These are phyloP conservation scores for Metschnikowia dekortorum DNA, from an alignment of 805 yeast species.

Conservation along the genomic window DNA sequence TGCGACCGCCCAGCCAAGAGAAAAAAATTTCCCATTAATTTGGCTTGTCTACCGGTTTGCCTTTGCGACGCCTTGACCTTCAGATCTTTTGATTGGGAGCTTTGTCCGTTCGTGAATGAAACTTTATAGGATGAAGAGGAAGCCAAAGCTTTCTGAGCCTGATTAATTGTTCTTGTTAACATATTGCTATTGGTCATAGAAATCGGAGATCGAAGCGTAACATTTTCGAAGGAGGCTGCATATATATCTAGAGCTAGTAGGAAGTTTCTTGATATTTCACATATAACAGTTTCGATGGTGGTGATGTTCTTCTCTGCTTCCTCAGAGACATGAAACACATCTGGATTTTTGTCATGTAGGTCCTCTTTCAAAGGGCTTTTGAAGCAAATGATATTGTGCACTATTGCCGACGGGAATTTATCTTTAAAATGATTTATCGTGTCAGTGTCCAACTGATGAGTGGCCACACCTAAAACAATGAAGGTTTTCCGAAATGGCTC, in stretches of 20 bases:
- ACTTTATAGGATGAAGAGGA: constrained; percentile 38
- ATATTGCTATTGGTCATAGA: constrained; percentile 50
- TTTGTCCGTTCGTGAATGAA: constrained; percentile 20
- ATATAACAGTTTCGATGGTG: constrained; percentile 56
- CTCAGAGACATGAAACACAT: constrained; percentile 22
- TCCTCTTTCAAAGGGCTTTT: constrained; percentile 32
- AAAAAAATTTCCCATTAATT: constrained; percentile 71
- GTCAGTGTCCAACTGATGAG: constrained; percentile 17
- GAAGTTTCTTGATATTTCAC: constrained; percentile 67
- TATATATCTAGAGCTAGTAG: constrained; percentile 60
- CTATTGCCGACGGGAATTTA: constrained; percentile 48
- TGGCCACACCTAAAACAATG: constrained; percentile 47
- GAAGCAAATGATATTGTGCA: constrained; percentile 53
- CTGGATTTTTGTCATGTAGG: not conserved
- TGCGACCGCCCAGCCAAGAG: constrained; percentile 73
- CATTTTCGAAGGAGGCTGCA: constrained; percentile 70
- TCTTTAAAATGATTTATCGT: constrained; percentile 31
- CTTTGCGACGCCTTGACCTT: constrained; percentile 37
- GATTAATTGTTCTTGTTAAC: constrained; percentile 35
- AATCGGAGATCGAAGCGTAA: constrained; percentile 80
- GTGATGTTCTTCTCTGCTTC: constrained; percentile 25
- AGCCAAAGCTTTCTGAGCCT: constrained; percentile 40
- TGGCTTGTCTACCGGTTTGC: constrained; percentile 68
- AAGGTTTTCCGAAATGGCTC: constrained; percentile 85
- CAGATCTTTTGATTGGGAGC: constrained; percentile 18